Evolutionary conservation across 352 stramenopile species (phyloP).

Genomic region (Blastocystis sp.): DNA sequence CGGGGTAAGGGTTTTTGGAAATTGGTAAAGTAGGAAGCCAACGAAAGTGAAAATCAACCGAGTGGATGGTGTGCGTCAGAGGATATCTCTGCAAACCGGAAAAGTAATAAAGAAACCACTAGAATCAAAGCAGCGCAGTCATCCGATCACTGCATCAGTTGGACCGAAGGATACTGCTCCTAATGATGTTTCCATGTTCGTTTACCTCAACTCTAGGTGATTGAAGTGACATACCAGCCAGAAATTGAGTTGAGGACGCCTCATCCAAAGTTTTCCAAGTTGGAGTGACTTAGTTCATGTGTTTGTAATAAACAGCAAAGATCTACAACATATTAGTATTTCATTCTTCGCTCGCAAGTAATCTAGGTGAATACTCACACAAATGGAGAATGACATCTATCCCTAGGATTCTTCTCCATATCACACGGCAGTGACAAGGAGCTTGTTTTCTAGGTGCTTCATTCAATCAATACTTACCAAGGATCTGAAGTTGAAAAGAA

Average conservation of each 20-base stretch:
- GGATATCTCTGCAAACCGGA: background rate
- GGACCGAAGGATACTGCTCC: constrained; percentile 51
- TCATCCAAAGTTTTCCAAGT: background rate
- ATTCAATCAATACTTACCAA: background rate
- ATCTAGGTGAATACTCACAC: background rate
- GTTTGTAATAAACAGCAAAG: constrained; percentile 18
- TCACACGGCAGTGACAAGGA: background rate
- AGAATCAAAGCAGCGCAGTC: constrained; percentile 35
- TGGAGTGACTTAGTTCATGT: background rate
- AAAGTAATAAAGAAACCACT: constrained; percentile 58
- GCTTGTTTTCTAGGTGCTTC: constrained; percentile 14
- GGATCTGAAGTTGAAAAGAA: too few relatives aligned
- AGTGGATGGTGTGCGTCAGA: constrained; percentile 43
- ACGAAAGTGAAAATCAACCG: constrained; percentile 58
- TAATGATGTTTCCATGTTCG: constrained; percentile 12
- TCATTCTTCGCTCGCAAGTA: background rate
- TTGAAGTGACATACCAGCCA: constrained; percentile 33
- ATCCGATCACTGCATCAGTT: constrained; percentile 10
- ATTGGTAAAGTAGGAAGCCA: constrained; percentile 7
- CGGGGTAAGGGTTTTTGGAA: background rate
- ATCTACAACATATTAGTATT: background rate
- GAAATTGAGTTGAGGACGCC: constrained; percentile 18
- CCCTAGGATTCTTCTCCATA: constrained; percentile 41
- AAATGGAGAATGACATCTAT: constrained; percentile 18
- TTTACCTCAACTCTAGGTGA: background rate